Base-by-base conservation (phyloP, 306 rosid genomes). In the Vigna trinervia region DNA sequence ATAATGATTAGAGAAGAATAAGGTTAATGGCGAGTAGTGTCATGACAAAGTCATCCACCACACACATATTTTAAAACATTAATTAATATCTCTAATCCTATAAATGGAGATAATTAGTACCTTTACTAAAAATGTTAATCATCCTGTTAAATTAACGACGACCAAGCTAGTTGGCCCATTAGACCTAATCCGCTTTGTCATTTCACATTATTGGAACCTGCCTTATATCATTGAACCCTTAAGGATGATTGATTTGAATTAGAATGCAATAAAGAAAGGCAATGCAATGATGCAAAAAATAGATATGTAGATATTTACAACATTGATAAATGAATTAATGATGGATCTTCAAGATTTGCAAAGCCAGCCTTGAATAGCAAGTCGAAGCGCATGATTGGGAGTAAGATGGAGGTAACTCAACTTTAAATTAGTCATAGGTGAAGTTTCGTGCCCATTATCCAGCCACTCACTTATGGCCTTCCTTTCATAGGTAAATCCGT, bases 361-460 rank as follows among this genome's bases (percentile, higher is more conserved):
- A 72, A 89, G 97, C 97, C 97, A 92, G 62, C 84, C 91, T 82
- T 92, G 96, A 79, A 89, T 90, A 8, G 96, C 91, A 51, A 80
- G 86, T 48, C 94, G 87, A 26, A 92, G 77, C 13, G 90, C 85
- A 17, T 90, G 96, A 81, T 92, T 87, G 17, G 90, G 90, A 60
- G 89, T 92, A n/a, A 90, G 96, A 72, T 80, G 86, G 69, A 82
- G 72, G 86, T 89, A 88, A 80, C 45, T 80, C 81, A 90, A 75
- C 69, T 85, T 83, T 80, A 86, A 82, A 77, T 92, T 92, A 60
- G 94, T 90, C 96, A 92, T 90, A 0, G 96, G 96, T 71, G 96
- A 92, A 32, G 94, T 89, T 22, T 89, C 88, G 3, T 84, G 88
- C 36, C 92, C 90, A 65, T 83, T 85, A 68, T 81, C 84, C 71